Evolutionary conservation across 371 early-diverging fungal genomes (phyloP), one percentile per base, ranked within the genome.

Genomic region (Saksenaea vasiformis): DNA sequence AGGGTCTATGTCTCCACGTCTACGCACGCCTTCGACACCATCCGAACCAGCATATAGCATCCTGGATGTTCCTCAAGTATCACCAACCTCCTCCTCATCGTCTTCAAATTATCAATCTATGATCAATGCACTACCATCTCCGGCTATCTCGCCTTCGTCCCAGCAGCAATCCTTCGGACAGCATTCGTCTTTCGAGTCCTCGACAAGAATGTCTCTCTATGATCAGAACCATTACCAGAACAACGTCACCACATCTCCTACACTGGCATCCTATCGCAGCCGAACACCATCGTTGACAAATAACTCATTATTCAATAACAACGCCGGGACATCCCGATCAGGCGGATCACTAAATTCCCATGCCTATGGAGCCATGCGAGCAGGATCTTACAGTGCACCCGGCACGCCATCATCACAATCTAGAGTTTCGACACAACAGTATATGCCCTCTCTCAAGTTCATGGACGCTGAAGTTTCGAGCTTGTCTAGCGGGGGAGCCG

Each of bases 21-120:
- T 57, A 31, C 60, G 73, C 22, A 59, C 77, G 9, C 68, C 66
- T 10, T 73, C 76, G 37, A 70, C 66, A n/a, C 68, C 70, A 36
- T 47, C 64, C 9, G 58, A 64, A 56, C 28, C 61, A 7, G 47
- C 70, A 53, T 55, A 66, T 35, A 44, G 60, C 24, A 38, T 35
- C 5, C 15, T 62, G 34, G 64, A 60, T 35, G 53, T 34, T 14
- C 60, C 54, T 24, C 54, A 51, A 24, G 47, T 58, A 5, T 63
- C 63, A 15, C 64, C 67, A 26, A 65, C 76, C 1, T 65, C 63
- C 0, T 24, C 70, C 8, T 70, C 72, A 2, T 54, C 39, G 22
- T 56, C 43, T 41, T 60, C 66, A 36, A 38, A 47, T 22, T 47
- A 47, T 47, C 51, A 47, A 47, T 47, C 51, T 8, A 22, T 47